Percentiles rank a stretch among this genome's conserved stretches.
Conservation (phyloP, 768 basidiomycete genomes). For the Xerocomellus intermedius region DNA sequence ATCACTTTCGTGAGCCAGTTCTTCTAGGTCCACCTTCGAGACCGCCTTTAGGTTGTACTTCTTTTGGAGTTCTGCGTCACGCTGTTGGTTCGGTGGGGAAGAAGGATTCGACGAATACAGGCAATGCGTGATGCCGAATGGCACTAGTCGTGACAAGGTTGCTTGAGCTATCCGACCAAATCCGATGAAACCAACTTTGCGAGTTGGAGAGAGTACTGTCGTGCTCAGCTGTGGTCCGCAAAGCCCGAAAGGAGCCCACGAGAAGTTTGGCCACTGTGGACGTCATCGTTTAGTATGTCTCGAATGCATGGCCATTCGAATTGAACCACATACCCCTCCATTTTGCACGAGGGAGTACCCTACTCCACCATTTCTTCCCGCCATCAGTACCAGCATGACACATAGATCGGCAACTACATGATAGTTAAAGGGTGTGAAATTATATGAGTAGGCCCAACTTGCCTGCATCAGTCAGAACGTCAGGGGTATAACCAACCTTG, state of each 20-base stretch:
- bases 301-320: not conserved
- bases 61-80: conserved; percentile 39
- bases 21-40: conserved; percentile 56
- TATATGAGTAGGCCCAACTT: conserved; percentile 6
- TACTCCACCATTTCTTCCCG: conserved; percentile 73
- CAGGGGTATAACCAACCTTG: conserved; percentile 87
- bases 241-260: conserved; percentile 81
- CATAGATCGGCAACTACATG: conserved; percentile 82
- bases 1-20: conserved; percentile 78
- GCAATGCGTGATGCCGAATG: conserved; percentile 77
- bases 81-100: conserved; percentile 41
- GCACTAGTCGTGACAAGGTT: conserved; percentile 71
- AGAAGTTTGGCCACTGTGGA: conserved; percentile 70
- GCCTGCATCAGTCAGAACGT: conserved; percentile 92
- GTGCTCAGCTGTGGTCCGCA: conserved; percentile 81
- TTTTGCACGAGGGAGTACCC: conserved; percentile 62
- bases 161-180: conserved; percentile 94
- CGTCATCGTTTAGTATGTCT: not conserved
- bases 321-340: conserved; percentile 53
- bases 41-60: conserved; percentile 40
- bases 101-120: conserved; percentile 64
- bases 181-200: conserved; percentile 87
- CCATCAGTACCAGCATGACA: conserved; percentile 93
- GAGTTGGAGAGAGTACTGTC: conserved; percentile 43
- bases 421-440: not conserved